A percentile compares a stretch with the other conserved stretches of the same genome.
Conservation (phyloP, 2,329 filamentous ascomycete species). For the Trichophyton simii region DNA sequence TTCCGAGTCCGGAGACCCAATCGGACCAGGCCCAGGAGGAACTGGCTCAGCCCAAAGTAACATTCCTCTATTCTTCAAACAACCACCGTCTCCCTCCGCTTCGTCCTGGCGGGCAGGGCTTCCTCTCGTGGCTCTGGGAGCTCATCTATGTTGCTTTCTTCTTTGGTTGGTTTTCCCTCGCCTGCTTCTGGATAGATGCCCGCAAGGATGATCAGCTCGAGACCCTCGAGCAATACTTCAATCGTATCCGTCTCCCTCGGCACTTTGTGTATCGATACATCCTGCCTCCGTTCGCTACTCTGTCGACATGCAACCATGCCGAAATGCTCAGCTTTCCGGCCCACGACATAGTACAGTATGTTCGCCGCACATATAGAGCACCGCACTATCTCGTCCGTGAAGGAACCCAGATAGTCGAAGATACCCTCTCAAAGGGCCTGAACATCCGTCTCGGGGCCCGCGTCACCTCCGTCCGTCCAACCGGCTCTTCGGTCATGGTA, state of each 20-base stretch:
- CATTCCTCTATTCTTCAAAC: constrained; percentile 43
- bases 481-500: constrained; percentile 12
- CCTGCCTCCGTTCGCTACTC: constrained; percentile 43
- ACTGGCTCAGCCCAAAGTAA: constrained; percentile 25
- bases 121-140: constrained; percentile 34
- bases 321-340: constrained; percentile 42
- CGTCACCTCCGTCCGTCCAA: constrained; percentile 16
- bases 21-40: constrained; percentile 4
- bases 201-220: constrained; percentile 25
- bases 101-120: constrained; percentile 25
- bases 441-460: constrained; percentile 30
- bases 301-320: constrained; percentile 44
- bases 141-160: constrained; percentile 36
- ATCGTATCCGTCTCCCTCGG: constrained; percentile 39
- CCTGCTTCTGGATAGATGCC: constrained; percentile 37
- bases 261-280: constrained; percentile 41
- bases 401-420: constrained; percentile 41
- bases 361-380: constrained; percentile 35
- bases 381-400: constrained; percentile 41
- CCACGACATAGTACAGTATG: constrained; percentile 41
- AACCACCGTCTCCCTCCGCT: constrained; percentile 38
- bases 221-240: constrained; percentile 38
- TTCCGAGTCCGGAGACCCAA: background rate
- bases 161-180: constrained; percentile 43
- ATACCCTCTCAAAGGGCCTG: constrained; percentile 32